These are phyloP conservation scores for Golovinomyces cichoracearum DNA, from an alignment of 2,329 filamentous ascomycete species.

Conservation along the genomic window DNA sequence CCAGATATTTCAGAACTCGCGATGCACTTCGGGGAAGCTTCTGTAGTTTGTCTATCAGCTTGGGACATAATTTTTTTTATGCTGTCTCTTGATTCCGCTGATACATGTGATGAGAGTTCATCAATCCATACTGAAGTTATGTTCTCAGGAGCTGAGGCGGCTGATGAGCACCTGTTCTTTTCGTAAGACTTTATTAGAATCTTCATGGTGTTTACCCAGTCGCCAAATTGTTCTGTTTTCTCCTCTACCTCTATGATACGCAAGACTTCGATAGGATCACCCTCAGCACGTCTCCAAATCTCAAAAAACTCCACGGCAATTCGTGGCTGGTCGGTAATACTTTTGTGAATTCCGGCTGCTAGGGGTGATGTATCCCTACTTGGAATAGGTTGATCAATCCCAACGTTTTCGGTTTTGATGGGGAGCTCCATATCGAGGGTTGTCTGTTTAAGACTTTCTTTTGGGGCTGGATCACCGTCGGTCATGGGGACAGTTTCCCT, in stretches of 20 bases:
- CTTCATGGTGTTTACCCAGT: conserved; percentile 30
- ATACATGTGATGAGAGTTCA: neutral
- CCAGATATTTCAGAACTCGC: neutral
- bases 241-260: conserved; percentile 35
- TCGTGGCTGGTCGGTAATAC: conserved; percentile 10
- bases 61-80: neutral
- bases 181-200: conserved; percentile 5
- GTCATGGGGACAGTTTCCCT: conserved; percentile 1
- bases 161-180: too few relatives aligned
- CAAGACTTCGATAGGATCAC: conserved; percentile 31
- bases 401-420: conserved; percentile 2
- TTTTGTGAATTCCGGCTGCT: conserved; percentile 10
- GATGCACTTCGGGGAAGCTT: neutral
- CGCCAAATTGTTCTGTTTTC: conserved; percentile 29
- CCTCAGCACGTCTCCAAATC: conserved; percentile 33
- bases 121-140: too few relatives aligned
- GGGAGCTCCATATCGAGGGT: conserved; percentile 5
- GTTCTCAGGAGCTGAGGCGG: too few relatives aligned
- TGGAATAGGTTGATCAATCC: neutral
- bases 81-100: neutral
- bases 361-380: too few relatives aligned
- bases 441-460: conserved; percentile 9
- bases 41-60: neutral
- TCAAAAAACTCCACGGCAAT: conserved; percentile 22
- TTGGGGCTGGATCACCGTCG: conserved; percentile 7